Conservation (phyloP, 2,329 filamentous ascomycete genomes). For the Clonostachys sp. region DNA sequence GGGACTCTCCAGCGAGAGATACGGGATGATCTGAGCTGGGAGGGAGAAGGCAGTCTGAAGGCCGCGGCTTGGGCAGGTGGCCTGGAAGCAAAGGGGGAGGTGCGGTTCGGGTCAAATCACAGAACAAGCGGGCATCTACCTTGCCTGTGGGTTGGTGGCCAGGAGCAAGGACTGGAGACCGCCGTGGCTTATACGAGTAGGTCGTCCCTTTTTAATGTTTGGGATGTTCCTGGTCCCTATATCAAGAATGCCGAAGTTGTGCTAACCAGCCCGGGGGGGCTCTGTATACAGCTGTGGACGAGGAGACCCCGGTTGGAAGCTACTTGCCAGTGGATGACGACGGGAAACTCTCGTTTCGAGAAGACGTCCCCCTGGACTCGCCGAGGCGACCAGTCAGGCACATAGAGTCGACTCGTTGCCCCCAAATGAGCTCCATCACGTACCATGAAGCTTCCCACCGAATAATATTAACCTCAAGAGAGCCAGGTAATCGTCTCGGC, state of each 20-base stretch:
- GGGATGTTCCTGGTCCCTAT: too few relatives aligned
- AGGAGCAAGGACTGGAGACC: constrained; percentile 30
- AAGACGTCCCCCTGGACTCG: constrained; percentile 9
- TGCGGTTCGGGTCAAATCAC: constrained; percentile 22
- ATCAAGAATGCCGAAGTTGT: too few relatives aligned
- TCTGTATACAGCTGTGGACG: constrained; percentile 21
- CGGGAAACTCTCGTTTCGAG: constrained; percentile 21
- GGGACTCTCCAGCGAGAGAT: constrained; percentile 19
- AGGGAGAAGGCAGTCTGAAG: constrained; percentile 9
- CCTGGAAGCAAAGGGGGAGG: constrained; percentile 29
- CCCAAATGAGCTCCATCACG: constrained; percentile 39
- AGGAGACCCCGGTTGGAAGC: constrained; percentile 25
- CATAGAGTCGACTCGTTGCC: constrained; percentile 29
- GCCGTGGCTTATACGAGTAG: constrained; percentile 39
- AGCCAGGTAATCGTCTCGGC: constrained; percentile 20
- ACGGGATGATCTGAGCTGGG: constrained; percentile 3
- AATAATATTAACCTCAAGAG: constrained; percentile 35
- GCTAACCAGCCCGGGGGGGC: background rate
- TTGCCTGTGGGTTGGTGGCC: constrained; percentile 30
- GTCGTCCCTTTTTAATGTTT: constrained; percentile 11
- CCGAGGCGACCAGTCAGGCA: constrained; percentile 11
- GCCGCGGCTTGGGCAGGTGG: constrained; percentile 31
- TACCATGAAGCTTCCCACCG: constrained; percentile 36
- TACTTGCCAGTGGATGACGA: constrained; percentile 38
- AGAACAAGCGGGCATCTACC: constrained; percentile 24